Percentiles rank a stretch among this genome's conserved stretches.
These are phyloP conservation scores for Syzygium grande DNA, from an alignment of 345 rosid species.

Conservation along the genomic window DNA sequence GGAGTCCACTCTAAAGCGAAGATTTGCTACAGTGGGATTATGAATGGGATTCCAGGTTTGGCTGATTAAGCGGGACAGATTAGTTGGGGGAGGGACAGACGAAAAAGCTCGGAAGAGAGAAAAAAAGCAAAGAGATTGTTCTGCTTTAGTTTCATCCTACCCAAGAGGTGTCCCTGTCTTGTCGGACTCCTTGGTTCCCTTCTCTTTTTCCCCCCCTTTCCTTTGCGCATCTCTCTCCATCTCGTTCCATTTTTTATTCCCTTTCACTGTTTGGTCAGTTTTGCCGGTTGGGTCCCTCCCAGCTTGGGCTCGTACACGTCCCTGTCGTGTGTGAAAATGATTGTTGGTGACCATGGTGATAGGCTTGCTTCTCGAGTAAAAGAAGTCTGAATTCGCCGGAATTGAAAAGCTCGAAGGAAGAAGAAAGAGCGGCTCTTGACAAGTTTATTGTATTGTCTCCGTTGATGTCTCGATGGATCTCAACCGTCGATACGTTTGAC, in stretches of 20 bases:
- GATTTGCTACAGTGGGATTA: not conserved
- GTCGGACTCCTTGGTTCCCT: not conserved
- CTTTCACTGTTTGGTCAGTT: not conserved
- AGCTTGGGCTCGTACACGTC: not conserved
- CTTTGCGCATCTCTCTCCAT: not conserved
- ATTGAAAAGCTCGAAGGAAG: not conserved
- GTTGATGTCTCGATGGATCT: not conserved
- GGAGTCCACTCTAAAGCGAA: not conserved
- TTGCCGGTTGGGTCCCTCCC: not conserved
- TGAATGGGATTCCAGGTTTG: not conserved
- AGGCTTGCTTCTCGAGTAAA: not conserved
- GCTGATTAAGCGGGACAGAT: not conserved
- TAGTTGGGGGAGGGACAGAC: not conserved
- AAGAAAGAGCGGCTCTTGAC: not conserved
- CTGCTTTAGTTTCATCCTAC: not conserved
- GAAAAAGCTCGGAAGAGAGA: not conserved
- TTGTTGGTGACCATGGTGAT: not conserved
- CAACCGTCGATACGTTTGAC: accelerated
- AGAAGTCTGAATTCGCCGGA: not conserved
- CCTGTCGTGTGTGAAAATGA: not conserved
- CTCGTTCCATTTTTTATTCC: not conserved
- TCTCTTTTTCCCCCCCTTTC: not conserved
- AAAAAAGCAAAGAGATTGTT: not conserved
- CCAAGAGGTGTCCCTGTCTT: not conserved
- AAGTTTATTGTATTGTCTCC: not conserved